Evolutionary conservation across 2,329 filamentous ascomycete genomes (phyloP), one percentile per base, ranked within the genome.

Genomic region (Colletotrichum lentis): DNA sequence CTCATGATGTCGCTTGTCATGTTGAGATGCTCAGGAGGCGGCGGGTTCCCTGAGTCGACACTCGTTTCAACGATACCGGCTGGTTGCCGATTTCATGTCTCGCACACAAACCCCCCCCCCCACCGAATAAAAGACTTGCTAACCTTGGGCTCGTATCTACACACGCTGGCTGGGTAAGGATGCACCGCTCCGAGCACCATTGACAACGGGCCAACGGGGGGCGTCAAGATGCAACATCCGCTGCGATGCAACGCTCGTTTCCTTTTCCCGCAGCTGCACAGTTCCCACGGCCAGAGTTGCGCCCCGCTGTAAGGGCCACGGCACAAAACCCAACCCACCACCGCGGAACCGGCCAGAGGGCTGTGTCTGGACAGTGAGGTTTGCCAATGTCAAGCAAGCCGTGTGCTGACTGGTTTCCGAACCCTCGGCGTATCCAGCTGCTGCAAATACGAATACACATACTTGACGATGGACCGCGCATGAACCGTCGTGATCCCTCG

Each of bases 281-380:
- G 35, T 24, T 39, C 24, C 16, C 47, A 61, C 56, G 8, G 27
- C 58, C 62, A 41, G 43, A 64, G 53, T 64, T 57, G 53, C 64
- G 60, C 58, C 53, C 37, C 20, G 31, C 24, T 7, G 56, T 35
- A 27, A 49, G n/a, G 39, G 22, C 14, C 43, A 47, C 54, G 16
- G 41, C 41, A 63, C 11, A 39, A 20, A 62, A 27, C 8, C 20
- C 27, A 62, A 39, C 16, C 47, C 24, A 46, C 22, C 46, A 16
- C 52, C 58, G 43, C 52, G 53, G 46, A 57, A 46, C 16, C 43
- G 52, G 53, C 53, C 44, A 27, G 27, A 22, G 18, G 37, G 22
- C 56, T 31, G 41, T 49, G 31, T 22, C 41, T 46, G 31, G 31
- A 35, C 31, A 35, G 14, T 31, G 50, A 62, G 35, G 41, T 55